These are phyloP conservation scores for Vanrija sp. DNA, from an alignment of 1,284 basidiomycete species.

Conservation along the genomic window DNA sequence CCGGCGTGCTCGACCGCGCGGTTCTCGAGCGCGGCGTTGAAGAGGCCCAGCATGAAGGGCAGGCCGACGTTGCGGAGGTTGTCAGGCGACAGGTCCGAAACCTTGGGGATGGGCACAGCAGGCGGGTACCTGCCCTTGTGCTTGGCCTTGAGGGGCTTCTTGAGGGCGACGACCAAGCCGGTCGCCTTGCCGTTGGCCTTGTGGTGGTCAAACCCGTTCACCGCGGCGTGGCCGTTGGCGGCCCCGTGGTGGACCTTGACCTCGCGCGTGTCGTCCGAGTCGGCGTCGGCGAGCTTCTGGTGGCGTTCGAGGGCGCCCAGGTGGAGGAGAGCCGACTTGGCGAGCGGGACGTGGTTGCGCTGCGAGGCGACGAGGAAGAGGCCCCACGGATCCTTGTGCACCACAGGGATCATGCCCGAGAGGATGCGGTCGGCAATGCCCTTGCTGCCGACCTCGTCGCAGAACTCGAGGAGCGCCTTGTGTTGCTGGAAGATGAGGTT, in stretches of 20 bases:
- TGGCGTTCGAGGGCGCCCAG: background rate
- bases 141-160: background rate
- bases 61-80: slow-evolving; percentile 3
- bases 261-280: background rate
- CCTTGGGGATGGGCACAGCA: background rate
- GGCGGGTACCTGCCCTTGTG: background rate
- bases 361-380: slow-evolving; percentile 4
- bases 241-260: background rate
- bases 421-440: slow-evolving; percentile 13
- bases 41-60: slow-evolving; percentile 13
- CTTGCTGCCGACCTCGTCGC: slow-evolving; percentile 9
- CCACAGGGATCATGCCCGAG: slow-evolving; percentile 3
- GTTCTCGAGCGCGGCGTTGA: slow-evolving; percentile 1
- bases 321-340: slow-evolving; percentile 1
- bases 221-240: background rate
- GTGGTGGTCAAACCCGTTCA: background rate
- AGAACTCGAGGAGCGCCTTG: slow-evolving; percentile 15
- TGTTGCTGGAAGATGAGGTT: slow-evolving; percentile 7
- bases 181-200: too few relatives aligned
- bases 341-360: slow-evolving; percentile 6
- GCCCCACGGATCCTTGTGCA: slow-evolving; percentile 11
- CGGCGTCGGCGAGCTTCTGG: background rate
- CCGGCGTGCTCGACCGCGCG: background rate
- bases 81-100: slow-evolving; percentile 2
- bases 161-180: background rate